Base-by-base conservation (phyloP, 2,329 filamentous ascomycete species). In the Fusarium palustre region DNA sequence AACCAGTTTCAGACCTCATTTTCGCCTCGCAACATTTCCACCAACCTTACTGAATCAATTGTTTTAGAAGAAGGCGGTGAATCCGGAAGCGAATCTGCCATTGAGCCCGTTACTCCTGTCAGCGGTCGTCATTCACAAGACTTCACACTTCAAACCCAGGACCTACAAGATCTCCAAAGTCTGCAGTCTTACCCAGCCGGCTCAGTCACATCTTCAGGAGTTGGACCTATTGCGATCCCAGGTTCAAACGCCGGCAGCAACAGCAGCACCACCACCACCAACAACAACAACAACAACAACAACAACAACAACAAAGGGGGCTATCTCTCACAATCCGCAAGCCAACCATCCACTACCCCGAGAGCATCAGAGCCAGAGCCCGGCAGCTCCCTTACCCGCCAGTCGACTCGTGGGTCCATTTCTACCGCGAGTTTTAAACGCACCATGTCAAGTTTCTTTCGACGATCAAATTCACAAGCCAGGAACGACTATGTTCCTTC, bases 71-170 rank as follows among this genome's bases (percentile, higher is more conserved):
- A 89, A 78, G 84, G 83, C 76, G 86, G 86, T 78, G 88, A 90
- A 75, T 88, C 87, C 11, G 84, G 86, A 66, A 88, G 85, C 76
- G 87, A 90, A 72, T 84, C 84, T 25, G 80, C 82, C 57, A 85
- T 86, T 79, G 88, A 90, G 69, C 88, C 88, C 45, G 81, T 88
- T 60, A 90, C 88, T 24, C 88, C 88, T 48, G 84, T 87, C 63
- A 89, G 87, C 71, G 83, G 85, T 65, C 84, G 80, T 52, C 77
- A 86, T 73, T 88, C 87, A 47, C 84, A 85, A 60, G 85, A 87
- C 68, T 87, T 88, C 66, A 77, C 79, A 36, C 75, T 81, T 64
- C 80, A 81, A 56, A 78, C 77, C 53, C 80, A 81, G 69, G 80
- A 84, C 55, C 73, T 78, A 60, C 73, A 78, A 63, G 74, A 77